Base-by-base conservation (phyloP, 1,139 yeast genomes). In the Meyerozyma elateridarum region DNA sequence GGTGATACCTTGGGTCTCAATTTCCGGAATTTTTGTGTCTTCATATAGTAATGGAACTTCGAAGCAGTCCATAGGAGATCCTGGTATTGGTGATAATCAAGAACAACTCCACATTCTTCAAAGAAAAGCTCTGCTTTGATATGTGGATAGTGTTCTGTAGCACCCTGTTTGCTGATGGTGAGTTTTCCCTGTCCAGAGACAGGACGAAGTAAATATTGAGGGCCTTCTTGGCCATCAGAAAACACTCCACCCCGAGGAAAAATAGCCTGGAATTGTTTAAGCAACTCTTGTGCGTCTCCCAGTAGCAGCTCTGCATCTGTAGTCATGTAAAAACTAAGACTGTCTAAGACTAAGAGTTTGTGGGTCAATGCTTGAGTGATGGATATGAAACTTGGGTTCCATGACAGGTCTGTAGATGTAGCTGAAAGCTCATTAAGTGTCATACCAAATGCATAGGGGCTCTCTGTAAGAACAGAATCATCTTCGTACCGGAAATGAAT, bases 401-500 rank as follows among this genome's bases (percentile, higher is more conserved):
- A 93, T 22, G 74, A 62, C 19, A 73, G 79, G 54, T 89, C 91
- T 0, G 97, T 81, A 0, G 96, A 85, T 0, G 87, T 83, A 0
- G 96, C 98, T 0, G 96, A 87, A 29, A 93, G 66, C 55, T 93
- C 97, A 31, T 76, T 74, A 35, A 93, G 68, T 0, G 94, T 82
- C 14, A 87, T 46, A 6, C 99, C 99, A 20, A 89, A 60, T 0
- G 96, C 71, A 45, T 85, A 85, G 2, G 96, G 95, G 25, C 61
- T 54, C 40, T 77, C 81, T 0, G 87, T 75, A 45, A 81, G 75
- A 6, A 74, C 68, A 8, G 75, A 69, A 30, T 68, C 73, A 57
- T 93, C 98, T 52, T 93, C 98, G 50, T 89, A 91, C 36, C 98
- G 71, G 12, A 93, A 58, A 55, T 93, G 98, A 38, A 93, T 91